Conservation (phyloP, 108 stramenopile species). For the Phaeodactylum tricornutum region DNA sequence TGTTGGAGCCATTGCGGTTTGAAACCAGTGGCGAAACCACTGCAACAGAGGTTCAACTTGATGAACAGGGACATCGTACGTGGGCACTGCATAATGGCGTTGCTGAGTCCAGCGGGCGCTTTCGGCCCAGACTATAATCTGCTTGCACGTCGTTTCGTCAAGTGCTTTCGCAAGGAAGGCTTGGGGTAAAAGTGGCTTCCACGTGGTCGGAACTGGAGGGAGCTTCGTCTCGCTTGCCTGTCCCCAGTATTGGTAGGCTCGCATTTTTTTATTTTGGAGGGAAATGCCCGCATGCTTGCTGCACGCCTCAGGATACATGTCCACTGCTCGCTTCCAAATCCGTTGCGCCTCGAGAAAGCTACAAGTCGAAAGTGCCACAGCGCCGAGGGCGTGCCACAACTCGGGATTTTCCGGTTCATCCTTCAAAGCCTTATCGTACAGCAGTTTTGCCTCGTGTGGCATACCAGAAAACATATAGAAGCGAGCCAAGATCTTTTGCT, state of each 20-base stretch:
- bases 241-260: background rate
- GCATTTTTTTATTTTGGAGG: constrained; percentile 29
- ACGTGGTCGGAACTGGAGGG: background rate
- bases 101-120: constrained; percentile 73
- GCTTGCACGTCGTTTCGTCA: constrained; percentile 26
- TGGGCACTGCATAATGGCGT: constrained; percentile 94
- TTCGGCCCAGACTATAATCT: constrained; percentile 42
- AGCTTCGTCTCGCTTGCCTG: background rate
- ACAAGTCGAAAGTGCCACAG: constrained; percentile 22
- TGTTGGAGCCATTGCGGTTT: constrained; percentile 3
- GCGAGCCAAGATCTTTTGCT: background rate
- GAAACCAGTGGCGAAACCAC: constrained; percentile 42
- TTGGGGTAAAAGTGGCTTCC: constrained; percentile 9
- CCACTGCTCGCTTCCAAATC: constrained; percentile 42
- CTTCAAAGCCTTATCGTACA: constrained; percentile 38
- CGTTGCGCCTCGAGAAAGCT: constrained; percentile 53
- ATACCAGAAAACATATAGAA: background rate
- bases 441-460: constrained; percentile 19
- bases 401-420: constrained; percentile 10
- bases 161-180: constrained; percentile 25
- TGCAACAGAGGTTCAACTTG: constrained; percentile 30
- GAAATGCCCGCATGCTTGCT: constrained; percentile 36
- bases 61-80: constrained; percentile 87
- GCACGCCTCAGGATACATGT: constrained; percentile 6
- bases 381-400: constrained; percentile 44